A percentile compares a stretch with the other conserved stretches of the same genome.
Evolutionary conservation across 768 basidiomycete genomes (phyloP).

Genomic region (Tricholoma furcatifolium): DNA sequence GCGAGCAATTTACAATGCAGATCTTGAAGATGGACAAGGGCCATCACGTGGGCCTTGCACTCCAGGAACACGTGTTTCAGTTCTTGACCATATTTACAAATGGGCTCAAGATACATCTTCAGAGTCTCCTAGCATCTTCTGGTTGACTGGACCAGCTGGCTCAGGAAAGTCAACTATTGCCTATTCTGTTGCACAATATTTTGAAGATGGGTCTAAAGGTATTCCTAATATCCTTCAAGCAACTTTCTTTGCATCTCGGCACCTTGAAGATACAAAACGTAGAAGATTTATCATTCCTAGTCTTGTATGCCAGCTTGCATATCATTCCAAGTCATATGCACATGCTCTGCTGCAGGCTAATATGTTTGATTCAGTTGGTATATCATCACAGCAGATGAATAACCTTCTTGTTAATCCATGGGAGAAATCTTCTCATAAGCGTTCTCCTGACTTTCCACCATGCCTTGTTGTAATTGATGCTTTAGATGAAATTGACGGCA

Average conservation of each 20-base stretch:
- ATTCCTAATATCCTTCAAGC: constrained; percentile 14
- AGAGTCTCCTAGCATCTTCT: constrained; percentile 12
- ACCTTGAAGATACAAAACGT: constrained; percentile 19
- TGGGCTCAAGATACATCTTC: constrained; percentile 23
- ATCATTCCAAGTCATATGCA: constrained; percentile 19
- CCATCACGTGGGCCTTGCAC: constrained; percentile 17
- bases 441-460: neutral
- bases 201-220: constrained; percentile 8
- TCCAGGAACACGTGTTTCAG: constrained; percentile 23
- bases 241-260: constrained; percentile 27
- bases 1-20: neutral
- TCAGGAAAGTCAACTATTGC: constrained; percentile 26
- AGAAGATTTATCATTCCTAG: constrained; percentile 19
- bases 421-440: constrained; percentile 8
- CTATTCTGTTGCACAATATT: constrained; percentile 20
- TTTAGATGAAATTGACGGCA: constrained; percentile 20
- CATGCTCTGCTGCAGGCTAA: constrained; percentile 10
- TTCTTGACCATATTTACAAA: constrained; percentile 16
- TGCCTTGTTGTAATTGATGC: constrained; percentile 24
- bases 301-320: constrained; percentile 23
- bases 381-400: constrained; percentile 14
- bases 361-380: constrained; percentile 8
- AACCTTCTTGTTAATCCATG: constrained; percentile 21
- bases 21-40: neutral
- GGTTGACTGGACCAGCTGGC: constrained; percentile 6